Evolutionary conservation across 768 basidiomycete species (phyloP).

Genomic region (Serendipita sp.): DNA sequence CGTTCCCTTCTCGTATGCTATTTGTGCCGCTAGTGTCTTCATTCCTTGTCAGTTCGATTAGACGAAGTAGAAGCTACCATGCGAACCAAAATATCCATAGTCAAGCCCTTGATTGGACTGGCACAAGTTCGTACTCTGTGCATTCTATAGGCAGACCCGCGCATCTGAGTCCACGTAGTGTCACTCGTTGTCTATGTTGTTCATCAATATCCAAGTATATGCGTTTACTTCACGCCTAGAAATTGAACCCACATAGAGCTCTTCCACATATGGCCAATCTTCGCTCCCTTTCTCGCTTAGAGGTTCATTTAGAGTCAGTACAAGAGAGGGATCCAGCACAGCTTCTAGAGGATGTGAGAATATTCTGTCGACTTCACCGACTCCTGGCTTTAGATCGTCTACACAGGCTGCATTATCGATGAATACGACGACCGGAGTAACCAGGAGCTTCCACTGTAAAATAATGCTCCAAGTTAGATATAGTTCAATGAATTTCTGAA

Average conservation of each 20-base stretch:
- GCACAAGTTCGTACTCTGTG: conserved; percentile 66
- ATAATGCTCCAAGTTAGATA: neutral
- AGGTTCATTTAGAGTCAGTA: conserved; percentile 26
- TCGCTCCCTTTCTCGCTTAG: conserved; percentile 45
- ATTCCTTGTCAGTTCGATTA: neutral
- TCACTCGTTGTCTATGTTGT: conserved; percentile 40
- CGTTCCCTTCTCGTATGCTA: conserved; percentile 39
- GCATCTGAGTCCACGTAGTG: conserved; percentile 26
- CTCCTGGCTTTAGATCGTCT: conserved; percentile 33
- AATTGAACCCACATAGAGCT: conserved; percentile 42
- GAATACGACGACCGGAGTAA: conserved; percentile 64
- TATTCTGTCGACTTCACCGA: conserved; percentile 59
- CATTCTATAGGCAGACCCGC: conserved; percentile 49
- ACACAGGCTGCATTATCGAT: conserved; percentile 41
- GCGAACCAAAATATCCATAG: conserved; percentile 63
- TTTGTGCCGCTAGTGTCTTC: conserved; percentile 51
- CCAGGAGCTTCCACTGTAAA: conserved; percentile 39
- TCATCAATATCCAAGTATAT: neutral
- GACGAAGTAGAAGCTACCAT: neutral
- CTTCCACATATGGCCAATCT: conserved; percentile 67
- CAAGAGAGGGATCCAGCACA: conserved; percentile 38
- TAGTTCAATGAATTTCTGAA: neutral
- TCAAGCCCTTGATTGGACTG: conserved; percentile 72
- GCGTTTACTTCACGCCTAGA: neutral
- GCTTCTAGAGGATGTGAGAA: conserved; percentile 69